Evolutionary conservation across 768 basidiomycete genomes (phyloP), one percentile per base, ranked within the genome.

Genomic region (Boletellus ananas): DNA sequence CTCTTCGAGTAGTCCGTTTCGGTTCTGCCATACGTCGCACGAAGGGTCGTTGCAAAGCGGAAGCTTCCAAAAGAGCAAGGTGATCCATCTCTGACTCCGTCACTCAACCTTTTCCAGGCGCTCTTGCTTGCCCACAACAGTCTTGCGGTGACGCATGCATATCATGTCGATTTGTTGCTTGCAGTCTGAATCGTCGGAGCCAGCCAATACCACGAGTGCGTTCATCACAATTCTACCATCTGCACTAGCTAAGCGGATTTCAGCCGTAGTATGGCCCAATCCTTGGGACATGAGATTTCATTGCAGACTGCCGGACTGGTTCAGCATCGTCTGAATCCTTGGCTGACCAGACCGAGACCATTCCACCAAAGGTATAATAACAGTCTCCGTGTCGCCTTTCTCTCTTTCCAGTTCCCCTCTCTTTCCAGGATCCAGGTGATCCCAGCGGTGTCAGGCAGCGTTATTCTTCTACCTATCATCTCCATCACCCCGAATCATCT

Each of bases 351-450:
- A 55, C 58, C 12, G 31, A 59, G 55, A 64, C 62, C 17, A 6
- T 47, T n/a, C 6, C 35, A 14, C 34, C 3, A 4, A 36, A 34
- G 33, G 56, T 65, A 66, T 64, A 65, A 65, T 44, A 56, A 34
- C 38, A 6, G 31, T 37, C 44, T 11, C 43, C 18, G 47, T 49
- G 47, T 54, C 47, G 36, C 20, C 21, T 36, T 25, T 57, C 55
- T 52, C 58, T 59, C 64, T 69, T 70, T 65, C 56, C 64, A 65
- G 68, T 68, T 64, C 68, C 63, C 59, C 66, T 64, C 68, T 56
- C 51, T 53, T 71, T 53, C 55, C 55, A 63, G 61, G 80, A 73
- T 81, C 81, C 81, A 61, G 79, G 81, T 71, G 81, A 75, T 81
- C 78, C 56, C 54, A 49, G 18, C 40, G 51, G 50, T 52, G 44